phyloP scores from a whole-genome alignment of 257 asterid species.

The Lantana camara region DNA sequence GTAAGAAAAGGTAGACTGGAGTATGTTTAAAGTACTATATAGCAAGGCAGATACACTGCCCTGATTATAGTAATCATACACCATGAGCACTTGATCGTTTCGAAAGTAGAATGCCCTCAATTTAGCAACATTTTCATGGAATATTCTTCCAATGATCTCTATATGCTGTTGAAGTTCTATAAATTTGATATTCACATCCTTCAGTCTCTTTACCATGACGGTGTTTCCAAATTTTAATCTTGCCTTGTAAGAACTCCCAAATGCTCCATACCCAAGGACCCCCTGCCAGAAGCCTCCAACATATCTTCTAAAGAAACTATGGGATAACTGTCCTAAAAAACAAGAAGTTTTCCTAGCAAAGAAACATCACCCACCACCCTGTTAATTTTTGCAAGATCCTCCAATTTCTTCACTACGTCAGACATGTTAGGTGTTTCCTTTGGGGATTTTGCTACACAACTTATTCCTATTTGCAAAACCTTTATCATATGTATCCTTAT shows the following conservation, averaged over 20 bases:
- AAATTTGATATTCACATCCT: background rate
- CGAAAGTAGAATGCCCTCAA: conserved; percentile 25
- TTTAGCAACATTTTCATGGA: conserved; percentile 23
- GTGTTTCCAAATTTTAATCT: background rate
- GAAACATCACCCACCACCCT: background rate
- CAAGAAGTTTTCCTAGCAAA: background rate
- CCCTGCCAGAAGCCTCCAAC: conserved; percentile 16
- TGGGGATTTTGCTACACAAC: conserved; percentile 11
- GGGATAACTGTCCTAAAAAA: background rate
- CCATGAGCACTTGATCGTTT: conserved; percentile 28
- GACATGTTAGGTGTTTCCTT: conserved; percentile 20
- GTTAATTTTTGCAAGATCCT: background rate
- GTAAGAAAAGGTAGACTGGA: no score
- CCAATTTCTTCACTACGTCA: conserved; percentile 10
- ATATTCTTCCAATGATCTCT: conserved; percentile 23
- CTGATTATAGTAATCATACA: conserved; percentile 26
- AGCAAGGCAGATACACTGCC: conserved; percentile 29
- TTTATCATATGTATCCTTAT: background rate
- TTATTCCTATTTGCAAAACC: conserved; percentile 20
- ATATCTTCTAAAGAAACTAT: conserved; percentile 20
- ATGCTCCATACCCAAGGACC: conserved; percentile 25
- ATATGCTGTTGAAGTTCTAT: conserved; percentile 19
- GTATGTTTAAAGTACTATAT: conserved; percentile 18
- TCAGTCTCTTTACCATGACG: conserved; percentile 22
- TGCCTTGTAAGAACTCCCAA: conserved; percentile 28